phyloP scores from a whole-genome alignment of 768 basidiomycete species.

The Favolaschia claudopus region DNA sequence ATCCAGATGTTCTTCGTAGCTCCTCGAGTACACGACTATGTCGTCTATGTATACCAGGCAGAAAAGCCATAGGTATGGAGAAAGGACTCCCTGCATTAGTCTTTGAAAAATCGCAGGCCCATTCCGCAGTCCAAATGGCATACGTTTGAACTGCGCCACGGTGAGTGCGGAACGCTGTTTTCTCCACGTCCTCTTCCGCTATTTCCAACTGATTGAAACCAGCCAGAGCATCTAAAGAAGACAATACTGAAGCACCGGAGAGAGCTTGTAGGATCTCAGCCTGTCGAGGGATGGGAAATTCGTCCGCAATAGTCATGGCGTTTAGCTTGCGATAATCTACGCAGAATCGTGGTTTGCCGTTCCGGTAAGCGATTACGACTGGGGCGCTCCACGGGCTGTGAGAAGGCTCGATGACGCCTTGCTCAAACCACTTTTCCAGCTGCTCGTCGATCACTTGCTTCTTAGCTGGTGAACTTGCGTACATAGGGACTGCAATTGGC shows the following conservation, averaged over 20 bases:
- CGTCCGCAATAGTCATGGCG: too few species aligned
- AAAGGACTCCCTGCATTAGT: neutral
- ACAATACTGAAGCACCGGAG: too few species aligned
- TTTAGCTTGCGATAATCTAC: neutral
- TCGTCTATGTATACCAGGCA: neutral
- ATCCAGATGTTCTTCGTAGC: neutral
- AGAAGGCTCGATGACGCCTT: neutral
- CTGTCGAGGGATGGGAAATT: too few species aligned
- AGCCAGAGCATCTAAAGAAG: neutral
- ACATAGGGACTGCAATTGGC: slow-evolving; percentile 11
- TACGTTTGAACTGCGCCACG: neutral
- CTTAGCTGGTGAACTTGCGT: neutral
- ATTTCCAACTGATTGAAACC: neutral
- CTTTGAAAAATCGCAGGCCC: neutral
- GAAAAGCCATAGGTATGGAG: neutral
- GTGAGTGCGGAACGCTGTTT: slow-evolving; percentile 1
- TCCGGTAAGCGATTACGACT: neutral
- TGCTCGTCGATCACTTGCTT: neutral
- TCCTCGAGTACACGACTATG: neutral
- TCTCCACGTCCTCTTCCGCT: neutral
- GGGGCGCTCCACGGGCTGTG: neutral
- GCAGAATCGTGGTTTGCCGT: too few species aligned
- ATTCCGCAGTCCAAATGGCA: neutral
- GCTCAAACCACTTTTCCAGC: neutral
- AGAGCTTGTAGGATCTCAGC: too few species aligned